Evolutionary conservation across 345 rosid species (phyloP).

Genomic region (Streptanthus diversifolius): DNA sequence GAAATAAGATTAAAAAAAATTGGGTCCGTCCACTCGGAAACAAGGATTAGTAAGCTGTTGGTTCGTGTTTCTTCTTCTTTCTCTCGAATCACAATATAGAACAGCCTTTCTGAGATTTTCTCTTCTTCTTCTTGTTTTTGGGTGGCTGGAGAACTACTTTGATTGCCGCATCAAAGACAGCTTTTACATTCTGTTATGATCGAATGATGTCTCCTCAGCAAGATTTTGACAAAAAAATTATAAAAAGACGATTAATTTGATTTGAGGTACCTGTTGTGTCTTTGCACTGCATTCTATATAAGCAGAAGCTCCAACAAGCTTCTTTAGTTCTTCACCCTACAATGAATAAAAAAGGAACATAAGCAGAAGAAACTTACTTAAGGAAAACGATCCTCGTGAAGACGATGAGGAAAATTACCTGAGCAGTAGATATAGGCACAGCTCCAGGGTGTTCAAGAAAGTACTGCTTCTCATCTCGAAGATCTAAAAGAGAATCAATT

Average conservation of each 20-base stretch:
- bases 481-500: constrained; percentile 45
- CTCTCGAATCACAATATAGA: constrained; percentile 50
- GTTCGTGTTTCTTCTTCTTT: constrained; percentile 13
- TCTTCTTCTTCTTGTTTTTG: constrained; percentile 71
- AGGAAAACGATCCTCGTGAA: background rate
- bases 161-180: constrained; percentile 85
- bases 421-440: constrained; percentile 62
- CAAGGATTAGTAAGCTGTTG: constrained; percentile 15
- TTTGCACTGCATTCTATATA: constrained; percentile 86
- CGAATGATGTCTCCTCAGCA: background rate
- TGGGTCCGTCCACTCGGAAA: background rate
- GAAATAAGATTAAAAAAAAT: constrained; percentile 3
- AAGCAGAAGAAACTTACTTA: background rate
- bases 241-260: background rate
- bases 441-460: constrained; percentile 73
- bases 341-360: background rate
- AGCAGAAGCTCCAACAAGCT: constrained; percentile 67
- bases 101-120: constrained; percentile 63
- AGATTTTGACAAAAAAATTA: background rate
- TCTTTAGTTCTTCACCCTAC: constrained; percentile 82
- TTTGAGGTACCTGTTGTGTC: constrained; percentile 64
- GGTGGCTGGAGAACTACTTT: constrained; percentile 90
- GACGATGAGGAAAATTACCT: constrained; percentile 41
- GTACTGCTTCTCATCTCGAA: constrained; percentile 74
- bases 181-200: constrained; percentile 70